Evolutionary conservation across 2,329 filamentous ascomycete genomes (phyloP).

Genomic region (Aphanoascus verrucosus): DNA sequence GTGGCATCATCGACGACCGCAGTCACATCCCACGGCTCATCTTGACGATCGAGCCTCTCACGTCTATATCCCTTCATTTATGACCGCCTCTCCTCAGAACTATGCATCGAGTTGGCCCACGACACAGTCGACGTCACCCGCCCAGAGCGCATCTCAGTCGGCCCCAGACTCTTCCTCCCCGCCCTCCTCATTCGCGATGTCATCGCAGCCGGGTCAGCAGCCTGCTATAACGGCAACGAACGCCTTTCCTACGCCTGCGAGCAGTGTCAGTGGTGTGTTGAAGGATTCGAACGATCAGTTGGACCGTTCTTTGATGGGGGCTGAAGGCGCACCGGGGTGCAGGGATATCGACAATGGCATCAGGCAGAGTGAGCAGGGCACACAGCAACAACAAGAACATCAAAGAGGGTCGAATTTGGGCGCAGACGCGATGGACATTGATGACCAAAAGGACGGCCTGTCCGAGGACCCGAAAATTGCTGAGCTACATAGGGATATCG

Average conservation of each 20-base stretch:
- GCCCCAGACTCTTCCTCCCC: conserved; percentile 34
- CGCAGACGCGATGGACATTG: conserved; percentile 33
- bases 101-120: conserved; percentile 39
- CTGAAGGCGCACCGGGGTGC: conserved; percentile 17
- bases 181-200: conserved; percentile 35
- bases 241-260: conserved; percentile 38
- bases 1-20: conserved; percentile 10
- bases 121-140: conserved; percentile 35
- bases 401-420: conserved; percentile 12
- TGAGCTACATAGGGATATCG: conserved; percentile 37
- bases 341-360: conserved; percentile 17
- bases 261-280: conserved; percentile 33
- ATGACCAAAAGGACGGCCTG: conserved; percentile 25
- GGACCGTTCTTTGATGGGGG: conserved; percentile 16
- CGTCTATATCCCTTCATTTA: conserved; percentile 33
- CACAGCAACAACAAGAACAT: not conserved
- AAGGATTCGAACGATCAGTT: conserved; percentile 23
- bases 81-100: conserved; percentile 41
- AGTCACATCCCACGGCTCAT: conserved; percentile 5
- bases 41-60: conserved; percentile 20
- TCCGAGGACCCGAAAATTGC: conserved; percentile 28
- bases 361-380: not conserved
- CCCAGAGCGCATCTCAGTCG: conserved; percentile 34
- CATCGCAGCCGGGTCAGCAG: conserved; percentile 34
- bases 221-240: conserved; percentile 31